phyloP scores from a whole-genome alignment of 164 flowering plant genomes.

The Chimonanthus praecox region DNA sequence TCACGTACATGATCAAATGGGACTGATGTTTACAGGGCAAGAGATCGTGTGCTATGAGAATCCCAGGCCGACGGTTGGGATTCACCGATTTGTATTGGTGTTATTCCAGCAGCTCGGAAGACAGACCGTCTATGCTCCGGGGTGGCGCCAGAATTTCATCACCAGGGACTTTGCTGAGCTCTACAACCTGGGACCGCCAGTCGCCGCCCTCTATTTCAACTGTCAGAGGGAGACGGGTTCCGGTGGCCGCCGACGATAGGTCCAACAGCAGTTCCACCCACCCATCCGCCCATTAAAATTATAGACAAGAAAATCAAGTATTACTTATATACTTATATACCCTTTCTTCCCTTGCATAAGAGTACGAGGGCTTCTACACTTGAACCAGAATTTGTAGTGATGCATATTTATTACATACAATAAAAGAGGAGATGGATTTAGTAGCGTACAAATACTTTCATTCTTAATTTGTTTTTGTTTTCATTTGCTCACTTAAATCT shows the following conservation, averaged over 20 bases:
- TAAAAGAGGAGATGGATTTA: too few relatives aligned
- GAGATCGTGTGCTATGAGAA: constrained; percentile 62
- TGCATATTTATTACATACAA: too few relatives aligned
- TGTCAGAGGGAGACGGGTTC: constrained; percentile 50
- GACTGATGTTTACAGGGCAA: constrained; percentile 36
- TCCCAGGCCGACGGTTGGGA: constrained; percentile 63
- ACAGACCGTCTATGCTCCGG: constrained; percentile 68
- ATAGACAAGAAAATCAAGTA: too few relatives aligned
- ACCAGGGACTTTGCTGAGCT: constrained; percentile 70
- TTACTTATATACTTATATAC: too few relatives aligned
- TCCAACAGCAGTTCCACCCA: neutral
- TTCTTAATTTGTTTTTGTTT: too few relatives aligned
- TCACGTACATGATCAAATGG: too few relatives aligned
- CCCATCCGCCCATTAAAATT: too few relatives aligned
- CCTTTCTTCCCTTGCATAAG: too few relatives aligned
- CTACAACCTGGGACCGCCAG: constrained; percentile 70
- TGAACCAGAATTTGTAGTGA: too few relatives aligned
- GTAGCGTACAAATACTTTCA: too few relatives aligned
- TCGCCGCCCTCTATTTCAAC: constrained; percentile 63
- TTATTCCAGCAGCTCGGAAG: constrained; percentile 61
- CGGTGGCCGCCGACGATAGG: neutral
- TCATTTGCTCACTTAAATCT: too few relatives aligned
- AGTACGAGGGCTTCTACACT: too few relatives aligned
- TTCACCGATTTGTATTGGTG: constrained; percentile 57
- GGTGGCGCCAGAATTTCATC: constrained; percentile 80